Percentiles rank a stretch among this genome's conserved stretches.
Evolutionary conservation across 2,329 filamentous ascomycete species (phyloP).

Genomic region (Colletotrichum tropicale): DNA sequence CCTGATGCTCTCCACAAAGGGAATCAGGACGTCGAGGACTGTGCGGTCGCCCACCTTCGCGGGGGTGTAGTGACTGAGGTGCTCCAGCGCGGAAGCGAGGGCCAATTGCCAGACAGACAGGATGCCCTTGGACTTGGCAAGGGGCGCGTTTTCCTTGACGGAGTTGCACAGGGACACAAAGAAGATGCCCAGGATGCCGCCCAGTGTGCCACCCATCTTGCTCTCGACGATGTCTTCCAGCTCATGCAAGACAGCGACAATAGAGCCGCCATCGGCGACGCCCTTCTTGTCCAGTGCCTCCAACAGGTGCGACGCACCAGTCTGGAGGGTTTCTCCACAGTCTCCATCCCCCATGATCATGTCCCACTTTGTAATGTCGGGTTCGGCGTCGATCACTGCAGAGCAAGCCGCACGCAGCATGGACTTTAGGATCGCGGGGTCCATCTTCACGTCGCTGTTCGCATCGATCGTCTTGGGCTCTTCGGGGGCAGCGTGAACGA

Average conservation of each 20-base stretch:
- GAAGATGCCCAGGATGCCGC: conserved; percentile 59
- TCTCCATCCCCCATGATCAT: conserved; percentile 69
- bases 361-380: conserved; percentile 67
- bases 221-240: conserved; percentile 60
- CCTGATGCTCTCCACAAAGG: conserved; percentile 53
- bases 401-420: conserved; percentile 60
- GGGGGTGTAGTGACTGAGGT: conserved; percentile 56
- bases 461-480: conserved; percentile 39
- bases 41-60: conserved; percentile 61
- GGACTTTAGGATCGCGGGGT: conserved; percentile 55
- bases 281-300: conserved; percentile 47
- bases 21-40: conserved; percentile 62
- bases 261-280: conserved; percentile 46
- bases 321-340: conserved; percentile 66
- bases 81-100: conserved; percentile 46
- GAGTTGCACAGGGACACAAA: conserved; percentile 43
- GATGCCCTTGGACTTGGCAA: conserved; percentile 29
- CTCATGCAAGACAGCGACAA: conserved; percentile 50
- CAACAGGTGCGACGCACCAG: conserved; percentile 52
- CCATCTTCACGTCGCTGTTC: conserved; percentile 50
- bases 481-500: conserved; percentile 42
- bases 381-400: conserved; percentile 61
- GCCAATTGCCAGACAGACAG: conserved; percentile 48
- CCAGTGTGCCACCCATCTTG: conserved; percentile 58
- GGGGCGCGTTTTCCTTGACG: conserved; percentile 30